Conservation (phyloP, 2,329 filamentous ascomycete species). For the Neobulgaria alba region DNA sequence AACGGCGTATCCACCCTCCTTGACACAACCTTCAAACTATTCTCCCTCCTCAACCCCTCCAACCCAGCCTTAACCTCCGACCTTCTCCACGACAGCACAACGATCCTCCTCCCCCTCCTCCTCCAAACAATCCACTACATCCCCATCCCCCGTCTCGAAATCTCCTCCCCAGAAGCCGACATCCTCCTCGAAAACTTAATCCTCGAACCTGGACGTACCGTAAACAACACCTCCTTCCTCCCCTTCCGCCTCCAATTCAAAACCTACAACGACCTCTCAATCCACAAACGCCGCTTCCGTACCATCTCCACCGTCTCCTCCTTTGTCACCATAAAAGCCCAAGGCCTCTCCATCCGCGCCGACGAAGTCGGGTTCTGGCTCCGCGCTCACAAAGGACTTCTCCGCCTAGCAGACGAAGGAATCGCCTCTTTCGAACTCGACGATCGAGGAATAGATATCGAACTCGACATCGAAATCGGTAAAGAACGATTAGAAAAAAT, state of each 20-base stretch:
- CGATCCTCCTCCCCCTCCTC: constrained; percentile 71
- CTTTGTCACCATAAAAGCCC: constrained; percentile 66
- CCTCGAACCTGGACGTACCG: constrained; percentile 74
- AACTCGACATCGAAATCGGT: constrained; percentile 75
- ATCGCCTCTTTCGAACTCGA: constrained; percentile 82
- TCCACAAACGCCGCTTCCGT: constrained; percentile 66
- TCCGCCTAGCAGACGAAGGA: constrained; percentile 72
- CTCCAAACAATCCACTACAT: constrained; percentile 76
- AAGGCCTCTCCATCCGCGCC: constrained; percentile 75
- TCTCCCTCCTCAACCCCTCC: constrained; percentile 58
- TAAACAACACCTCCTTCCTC: constrained; percentile 82
- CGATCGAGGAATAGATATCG: constrained; percentile 77
- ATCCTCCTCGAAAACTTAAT: constrained; percentile 85
- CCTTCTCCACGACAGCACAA: constrained; percentile 65
- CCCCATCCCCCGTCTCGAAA: constrained; percentile 82
- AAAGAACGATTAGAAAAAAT: constrained; percentile 73
- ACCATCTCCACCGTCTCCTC: constrained; percentile 59
- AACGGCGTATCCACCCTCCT: constrained; percentile 62
- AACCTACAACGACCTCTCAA: constrained; percentile 78
- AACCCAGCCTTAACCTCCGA: constrained; percentile 59
- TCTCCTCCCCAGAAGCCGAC: constrained; percentile 75
- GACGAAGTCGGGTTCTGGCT: constrained; percentile 89
- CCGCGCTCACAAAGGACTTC: constrained; percentile 64
- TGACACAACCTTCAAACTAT: constrained; percentile 57
- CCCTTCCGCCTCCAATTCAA: constrained; percentile 75